Base-by-base conservation (phyloP, 2,329 filamentous ascomycete species). In the Fusarium hostae region DNA sequence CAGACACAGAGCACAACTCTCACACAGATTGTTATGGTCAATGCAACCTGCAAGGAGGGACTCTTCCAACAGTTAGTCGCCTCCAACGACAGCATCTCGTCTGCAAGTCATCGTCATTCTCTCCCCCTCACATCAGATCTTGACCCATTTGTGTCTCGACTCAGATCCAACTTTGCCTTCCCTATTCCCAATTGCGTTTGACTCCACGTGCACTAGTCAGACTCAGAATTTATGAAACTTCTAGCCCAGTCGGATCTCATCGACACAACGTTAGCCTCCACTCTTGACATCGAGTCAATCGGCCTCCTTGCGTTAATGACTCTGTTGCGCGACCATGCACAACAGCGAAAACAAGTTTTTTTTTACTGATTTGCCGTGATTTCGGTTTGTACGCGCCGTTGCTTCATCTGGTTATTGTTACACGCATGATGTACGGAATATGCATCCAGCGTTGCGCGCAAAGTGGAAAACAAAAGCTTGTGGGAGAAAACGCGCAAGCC, bases 191-290 rank as follows among this genome's bases (percentile, higher is more conserved):
- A 55, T 65, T 58, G 59, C 47, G 56, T 63, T 59, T 45, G 56
- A 30, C 65, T 68, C 75, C 75, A 76, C 70, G 71, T 76, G 74
- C 60, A 67, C 66, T 59, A 72, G 32, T 44, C 35, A 59, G 65
- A 66, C 60, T 65, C 68, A 71, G 57, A 41, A 50, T 40, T 56
- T 59, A 64, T 58, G 59, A 73, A 68, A 68, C 68, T 47, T 66
- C 34, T 61, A 55, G 43, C 52, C 68, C 72, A 72, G 63, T 71
- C 63, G 56, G 40, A 59, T 43, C 57, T 54, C 50, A 48, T 62
- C 48, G 32, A 52, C 32, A 20, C 18, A 24, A 47, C 52, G 30
- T 60, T 68, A 59, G 30, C 40, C 43, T 66, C 63, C 34, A 66
- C 39, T n/a, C 39, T 35, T 40, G 26, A 51, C 39, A 65, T 52